Evolutionary conservation across 31 red algal genomes (phyloP).

Genomic region (Asparagopsis taxiformis): DNA sequence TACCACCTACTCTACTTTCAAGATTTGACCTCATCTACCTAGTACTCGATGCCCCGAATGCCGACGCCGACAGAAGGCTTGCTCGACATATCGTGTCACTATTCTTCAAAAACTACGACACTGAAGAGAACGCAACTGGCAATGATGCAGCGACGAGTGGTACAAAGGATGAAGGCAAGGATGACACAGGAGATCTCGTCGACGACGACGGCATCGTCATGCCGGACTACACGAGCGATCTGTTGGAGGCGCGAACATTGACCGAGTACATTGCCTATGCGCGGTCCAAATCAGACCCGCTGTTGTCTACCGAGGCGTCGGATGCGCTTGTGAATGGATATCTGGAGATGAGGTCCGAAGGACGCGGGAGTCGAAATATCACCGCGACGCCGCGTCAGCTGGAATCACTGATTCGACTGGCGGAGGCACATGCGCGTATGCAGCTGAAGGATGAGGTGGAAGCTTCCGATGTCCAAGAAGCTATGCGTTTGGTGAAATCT

Average conservation of each 20-base stretch:
- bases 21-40: slow-evolving; percentile 97
- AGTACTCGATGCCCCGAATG: slow-evolving; percentile 87
- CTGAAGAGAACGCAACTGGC: neutral
- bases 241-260: slow-evolving; percentile 63
- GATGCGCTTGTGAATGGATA: slow-evolving; percentile 72
- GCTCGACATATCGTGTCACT: slow-evolving; percentile 96
- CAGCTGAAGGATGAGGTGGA: slow-evolving; percentile 82
- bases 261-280: slow-evolving; percentile 96
- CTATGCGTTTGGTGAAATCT: slow-evolving; percentile 73
- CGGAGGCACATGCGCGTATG: slow-evolving; percentile 94
- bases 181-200: slow-evolving; percentile 1
- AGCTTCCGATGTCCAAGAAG: slow-evolving; percentile 86
- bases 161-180: slow-evolving; percentile 10
- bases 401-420: slow-evolving; percentile 91
- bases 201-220: slow-evolving; percentile 17
- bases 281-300: slow-evolving; percentile 79
- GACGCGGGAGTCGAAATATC: slow-evolving; percentile 68
- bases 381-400: slow-evolving; percentile 97
- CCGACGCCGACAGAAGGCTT: slow-evolving; percentile 78
- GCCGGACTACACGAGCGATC: slow-evolving; percentile 23
- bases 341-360: slow-evolving; percentile 82
- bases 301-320: slow-evolving; percentile 63
- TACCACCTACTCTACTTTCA: slow-evolving; percentile 93
- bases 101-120: slow-evolving; percentile 71
- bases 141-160: neutral